phyloP scores from a whole-genome alignment of 1,284 basidiomycete genomes.

The Austroboletus niveus region DNA sequence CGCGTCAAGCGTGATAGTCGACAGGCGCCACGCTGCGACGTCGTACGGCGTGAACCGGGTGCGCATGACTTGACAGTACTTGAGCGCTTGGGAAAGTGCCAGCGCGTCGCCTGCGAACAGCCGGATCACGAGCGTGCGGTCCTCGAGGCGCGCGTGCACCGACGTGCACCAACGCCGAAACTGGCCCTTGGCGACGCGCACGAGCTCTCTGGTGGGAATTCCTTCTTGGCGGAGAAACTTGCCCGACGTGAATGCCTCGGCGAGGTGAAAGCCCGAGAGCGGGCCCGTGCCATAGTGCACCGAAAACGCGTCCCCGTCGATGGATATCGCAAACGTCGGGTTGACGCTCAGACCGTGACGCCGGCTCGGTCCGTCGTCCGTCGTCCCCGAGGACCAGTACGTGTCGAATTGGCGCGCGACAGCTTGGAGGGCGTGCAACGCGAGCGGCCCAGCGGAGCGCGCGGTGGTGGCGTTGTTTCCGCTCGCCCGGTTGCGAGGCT shows the following conservation, averaged over 20 bases:
- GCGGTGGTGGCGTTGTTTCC: slow-evolving; percentile 5
- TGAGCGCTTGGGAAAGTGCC: slow-evolving; percentile 31
- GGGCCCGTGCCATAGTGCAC: slow-evolving; percentile 51
- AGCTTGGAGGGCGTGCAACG: slow-evolving; percentile 11
- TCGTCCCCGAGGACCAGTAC: slow-evolving; percentile 32
- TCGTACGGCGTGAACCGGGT: slow-evolving; percentile 16
- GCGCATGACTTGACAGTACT: slow-evolving; percentile 6
- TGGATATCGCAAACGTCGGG: slow-evolving; percentile 45
- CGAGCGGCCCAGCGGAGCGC: slow-evolving; percentile 42
- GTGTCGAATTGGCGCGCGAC: slow-evolving; percentile 20
- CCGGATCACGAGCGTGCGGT: slow-evolving; percentile 24
- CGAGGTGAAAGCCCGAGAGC: slow-evolving; percentile 45
- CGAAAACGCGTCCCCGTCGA: slow-evolving; percentile 40
- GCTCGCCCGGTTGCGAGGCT: neutral
- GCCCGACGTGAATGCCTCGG: slow-evolving; percentile 31
- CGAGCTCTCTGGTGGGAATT: slow-evolving; percentile 8
- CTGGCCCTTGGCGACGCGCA: slow-evolving; percentile 18
- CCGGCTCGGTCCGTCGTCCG: slow-evolving; percentile 20
- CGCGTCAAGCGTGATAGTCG: slow-evolving; percentile 34
- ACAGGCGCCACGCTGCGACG: slow-evolving; percentile 31
- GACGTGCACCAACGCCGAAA: slow-evolving; percentile 27
- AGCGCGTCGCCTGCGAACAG: slow-evolving; percentile 35
- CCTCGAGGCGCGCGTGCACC: slow-evolving; percentile 12
- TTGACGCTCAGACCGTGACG: slow-evolving; percentile 36
- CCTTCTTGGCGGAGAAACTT: neutral